These are phyloP conservation scores for Penicillium freii DNA, from an alignment of 2,329 filamentous ascomycete species.

Conservation along the genomic window DNA sequence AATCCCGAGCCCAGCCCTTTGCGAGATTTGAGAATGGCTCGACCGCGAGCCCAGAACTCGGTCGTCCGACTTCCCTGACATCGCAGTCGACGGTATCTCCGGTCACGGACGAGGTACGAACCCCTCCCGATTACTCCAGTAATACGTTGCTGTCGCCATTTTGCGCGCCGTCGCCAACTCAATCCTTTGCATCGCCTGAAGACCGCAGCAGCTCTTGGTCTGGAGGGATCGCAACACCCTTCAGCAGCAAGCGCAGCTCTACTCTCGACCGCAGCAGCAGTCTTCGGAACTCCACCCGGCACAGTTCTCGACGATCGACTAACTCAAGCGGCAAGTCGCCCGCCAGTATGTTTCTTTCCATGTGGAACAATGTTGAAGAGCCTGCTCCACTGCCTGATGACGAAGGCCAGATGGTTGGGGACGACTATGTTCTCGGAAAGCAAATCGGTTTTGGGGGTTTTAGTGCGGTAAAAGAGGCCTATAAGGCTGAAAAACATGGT, in stretches of 20 bases:
- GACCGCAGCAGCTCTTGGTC: conserved; percentile 45
- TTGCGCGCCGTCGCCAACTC: conserved; percentile 38
- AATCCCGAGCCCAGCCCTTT: conserved; percentile 24
- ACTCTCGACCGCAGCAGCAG: conserved; percentile 35
- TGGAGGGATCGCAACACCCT: conserved; percentile 28
- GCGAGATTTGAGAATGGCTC: conserved; percentile 26
- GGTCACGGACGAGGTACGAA: conserved; percentile 40
- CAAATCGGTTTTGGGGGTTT: conserved; percentile 66
- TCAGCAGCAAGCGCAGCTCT: conserved; percentile 39
- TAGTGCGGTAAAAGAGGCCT: conserved; percentile 65
- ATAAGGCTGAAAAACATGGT: conserved; percentile 57
- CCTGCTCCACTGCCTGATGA: conserved; percentile 57
- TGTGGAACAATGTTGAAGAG: conserved; percentile 47
- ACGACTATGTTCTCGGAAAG: conserved; percentile 66
- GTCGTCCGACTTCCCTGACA: conserved; percentile 44
- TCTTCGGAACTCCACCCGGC: conserved; percentile 35
- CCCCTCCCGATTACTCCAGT: conserved; percentile 39
- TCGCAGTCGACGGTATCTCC: conserved; percentile 46
- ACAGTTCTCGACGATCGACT: conserved; percentile 49
- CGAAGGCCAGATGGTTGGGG: conserved; percentile 65
- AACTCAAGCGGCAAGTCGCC: conserved; percentile 55
- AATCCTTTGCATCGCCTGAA: conserved; percentile 40
- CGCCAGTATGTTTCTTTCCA: conserved; percentile 58
- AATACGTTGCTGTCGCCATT: conserved; percentile 41
- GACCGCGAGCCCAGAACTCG: conserved; percentile 29